Base-by-base conservation (phyloP, 129 eudicot species). In the Silybum marianum region DNA sequence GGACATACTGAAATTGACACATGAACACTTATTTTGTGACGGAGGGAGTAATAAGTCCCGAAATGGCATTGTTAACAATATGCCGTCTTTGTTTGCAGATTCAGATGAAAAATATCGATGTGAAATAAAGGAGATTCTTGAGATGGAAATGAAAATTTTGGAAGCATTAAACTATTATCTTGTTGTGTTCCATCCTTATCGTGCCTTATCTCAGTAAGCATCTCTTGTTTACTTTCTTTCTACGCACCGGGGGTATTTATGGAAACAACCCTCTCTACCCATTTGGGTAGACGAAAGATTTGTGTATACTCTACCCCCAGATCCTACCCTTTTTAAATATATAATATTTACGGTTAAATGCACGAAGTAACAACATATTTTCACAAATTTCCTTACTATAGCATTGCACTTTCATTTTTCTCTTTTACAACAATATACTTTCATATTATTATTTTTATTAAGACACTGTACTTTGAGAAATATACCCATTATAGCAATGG, bases 61-160 rank as follows among this genome's bases (percentile, higher is more conserved):
- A 14, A 60, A 71, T 40, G 54, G 69, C 51, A 71, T 48, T 23
- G 48, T 70, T 81, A 60, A 80, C 24, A 73, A 48, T 24, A 24
- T 77, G 13, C 28, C 13, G 36, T 46, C 10, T 80, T 67, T 73
- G 34, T 18, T 83, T 80, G 86, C 90, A 95, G 98, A 92, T 88
- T 21, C 88, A 1, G 98, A 92, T 85, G 97, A 95, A 44, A 95
- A 85, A 89, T 95, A 90, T 68, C 87, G 92, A 6, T 95, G 74
- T 85, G 99, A 95, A 81, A 95, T 92, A 74, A 95, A 89, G 79
- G 99, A 95, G 75, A 95, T 95, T 76, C 97, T 95, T 60, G 99
- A 95, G 85, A 95, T 91, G 99, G 98, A 95, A 86, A 95, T 95
- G 99, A 95, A 92, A 84, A 81, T 95, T 38, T 84, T 95, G 95